Conservation (phyloP, 176 grass and related monocot species). For the Carex scoparia region DNA sequence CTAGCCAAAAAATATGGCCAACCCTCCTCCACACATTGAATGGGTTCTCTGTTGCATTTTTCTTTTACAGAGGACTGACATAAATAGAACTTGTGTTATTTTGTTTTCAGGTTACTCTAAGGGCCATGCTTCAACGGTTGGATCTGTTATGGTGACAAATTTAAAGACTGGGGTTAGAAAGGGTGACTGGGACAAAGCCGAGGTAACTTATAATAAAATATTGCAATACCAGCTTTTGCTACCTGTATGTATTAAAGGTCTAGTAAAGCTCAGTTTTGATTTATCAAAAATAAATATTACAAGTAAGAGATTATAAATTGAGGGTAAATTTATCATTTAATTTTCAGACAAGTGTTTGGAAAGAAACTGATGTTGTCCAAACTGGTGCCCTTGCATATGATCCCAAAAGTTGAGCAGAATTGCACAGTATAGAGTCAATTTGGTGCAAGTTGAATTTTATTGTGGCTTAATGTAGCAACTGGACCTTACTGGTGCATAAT, state of each 20-base stretch:
- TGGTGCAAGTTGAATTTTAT: background rate
- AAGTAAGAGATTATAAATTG: background rate
- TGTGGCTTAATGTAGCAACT: conserved; percentile 1
- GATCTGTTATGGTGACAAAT: conserved; percentile 91
- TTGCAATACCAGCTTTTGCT: background rate
- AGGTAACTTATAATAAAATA: conserved; percentile 42
- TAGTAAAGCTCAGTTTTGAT: background rate
- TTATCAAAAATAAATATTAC: background rate
- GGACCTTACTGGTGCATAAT: conserved; percentile 2
- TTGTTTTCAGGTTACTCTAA: conserved; percentile 67
- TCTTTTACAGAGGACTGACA: background rate
- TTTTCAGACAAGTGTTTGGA: background rate
- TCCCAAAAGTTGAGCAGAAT: background rate
- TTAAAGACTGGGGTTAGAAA: conserved; percentile 72
- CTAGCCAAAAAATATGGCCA: too few species aligned
- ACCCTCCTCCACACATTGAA: too few species aligned
- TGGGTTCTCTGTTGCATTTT: background rate
- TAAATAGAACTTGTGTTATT: conserved; percentile 1
- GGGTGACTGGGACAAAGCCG: conserved; percentile 81
- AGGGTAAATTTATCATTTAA: background rate
- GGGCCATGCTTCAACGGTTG: conserved; percentile 81
- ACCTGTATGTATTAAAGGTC: background rate
- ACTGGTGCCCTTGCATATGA: background rate
- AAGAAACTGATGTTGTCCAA: background rate
- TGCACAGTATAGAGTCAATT: background rate